Evolutionary conservation across 1,284 basidiomycete genomes (phyloP), one percentile per base, ranked within the genome.

Genomic region (Apiotrichum siamense): DNA sequence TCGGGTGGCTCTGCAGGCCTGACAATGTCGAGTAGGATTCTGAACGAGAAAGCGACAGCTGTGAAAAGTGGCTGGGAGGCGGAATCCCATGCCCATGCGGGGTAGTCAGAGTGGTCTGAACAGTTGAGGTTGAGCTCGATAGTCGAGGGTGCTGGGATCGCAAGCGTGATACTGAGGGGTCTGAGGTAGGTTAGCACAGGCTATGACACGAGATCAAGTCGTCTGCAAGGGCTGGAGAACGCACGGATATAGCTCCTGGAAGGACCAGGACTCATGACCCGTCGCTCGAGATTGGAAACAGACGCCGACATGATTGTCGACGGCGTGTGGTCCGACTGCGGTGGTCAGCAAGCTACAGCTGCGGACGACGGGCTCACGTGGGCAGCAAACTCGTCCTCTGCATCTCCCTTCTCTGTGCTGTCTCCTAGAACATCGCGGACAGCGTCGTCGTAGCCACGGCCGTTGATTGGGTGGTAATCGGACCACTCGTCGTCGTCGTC

Each of bases 91-190:
- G n/a, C n/a, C n/a, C n/a, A n/a, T 65, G 64, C 15, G 18, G 41
- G 17, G 17, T 26, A n/a, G 18, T 13, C 17, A 29, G 27, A 21
- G 33, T 36, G 32, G 23, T 45, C 21, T 45, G 23, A n/a, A 45
- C 7, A 3, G 41, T 31, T 6, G 41, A 43, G 7, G n/a, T n/a
- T n/a, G 41, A 32, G 29, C 41, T 43, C 12, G 41, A 3, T 11
- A 20, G 13, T 12, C 41, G 41, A 12, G 41, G 41, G 20, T 41
- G 52, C 24, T 73, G 80, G 2, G 82, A 81, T 25, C 89, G 85
- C 37, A 94, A 79, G 20, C 89, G 81, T 13, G 89, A 94, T 9
- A 92, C 81, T 24, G 80, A 83, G 1, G 88, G 87, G 64, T 89
- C 86, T 55, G 86, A 65, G 33, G n/a, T n/a, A 83, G 7, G 81